Percentiles rank a stretch among this genome's conserved stretches.
These are phyloP conservation scores for Lentinula sp. DNA, from an alignment of 768 basidiomycete genomes.

Conservation along the genomic window DNA sequence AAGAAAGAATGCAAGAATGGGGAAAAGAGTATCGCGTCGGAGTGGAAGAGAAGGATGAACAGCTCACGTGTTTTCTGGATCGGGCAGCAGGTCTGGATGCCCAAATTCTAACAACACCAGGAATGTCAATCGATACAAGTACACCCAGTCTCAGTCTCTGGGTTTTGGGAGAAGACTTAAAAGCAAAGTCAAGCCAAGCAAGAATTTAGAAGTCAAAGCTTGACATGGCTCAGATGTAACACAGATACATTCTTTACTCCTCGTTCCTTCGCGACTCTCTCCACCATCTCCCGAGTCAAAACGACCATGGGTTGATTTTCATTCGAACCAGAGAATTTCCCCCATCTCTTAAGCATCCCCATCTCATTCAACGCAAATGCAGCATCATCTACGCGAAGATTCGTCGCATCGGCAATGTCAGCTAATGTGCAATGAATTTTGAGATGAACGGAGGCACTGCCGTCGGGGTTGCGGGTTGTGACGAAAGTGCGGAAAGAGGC, in stretches of 20 bases:
- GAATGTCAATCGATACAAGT: too few species aligned
- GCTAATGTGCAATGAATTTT: constrained; percentile 65
- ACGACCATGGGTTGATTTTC: constrained; percentile 43
- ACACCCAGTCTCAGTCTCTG: too few species aligned
- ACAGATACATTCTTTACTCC: constrained; percentile 42
- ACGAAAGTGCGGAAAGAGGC: constrained; percentile 50
- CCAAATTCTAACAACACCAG: too few species aligned
- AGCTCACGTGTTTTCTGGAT: background rate
- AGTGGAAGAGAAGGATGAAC: background rate
- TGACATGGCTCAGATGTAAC: constrained; percentile 1
- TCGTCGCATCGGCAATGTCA: constrained; percentile 74
- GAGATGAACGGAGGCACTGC: constrained; percentile 66
- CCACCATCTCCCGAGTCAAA: constrained; percentile 61
- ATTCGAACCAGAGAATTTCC: background rate
- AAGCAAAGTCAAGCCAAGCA: too few species aligned
- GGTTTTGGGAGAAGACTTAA: too few species aligned
- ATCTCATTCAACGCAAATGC: constrained; percentile 87
- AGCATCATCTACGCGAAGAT: constrained; percentile 78
- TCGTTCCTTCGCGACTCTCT: constrained; percentile 58
- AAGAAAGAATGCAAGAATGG: background rate
- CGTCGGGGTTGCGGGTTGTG: constrained; percentile 54
- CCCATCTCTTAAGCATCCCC: constrained; percentile 57
- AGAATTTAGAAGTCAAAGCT: background rate
- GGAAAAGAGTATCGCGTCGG: background rate
- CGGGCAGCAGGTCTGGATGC: too few species aligned